phyloP scores from a whole-genome alignment of 2,329 filamentous ascomycete genomes.

The Graphium sp. region DNA sequence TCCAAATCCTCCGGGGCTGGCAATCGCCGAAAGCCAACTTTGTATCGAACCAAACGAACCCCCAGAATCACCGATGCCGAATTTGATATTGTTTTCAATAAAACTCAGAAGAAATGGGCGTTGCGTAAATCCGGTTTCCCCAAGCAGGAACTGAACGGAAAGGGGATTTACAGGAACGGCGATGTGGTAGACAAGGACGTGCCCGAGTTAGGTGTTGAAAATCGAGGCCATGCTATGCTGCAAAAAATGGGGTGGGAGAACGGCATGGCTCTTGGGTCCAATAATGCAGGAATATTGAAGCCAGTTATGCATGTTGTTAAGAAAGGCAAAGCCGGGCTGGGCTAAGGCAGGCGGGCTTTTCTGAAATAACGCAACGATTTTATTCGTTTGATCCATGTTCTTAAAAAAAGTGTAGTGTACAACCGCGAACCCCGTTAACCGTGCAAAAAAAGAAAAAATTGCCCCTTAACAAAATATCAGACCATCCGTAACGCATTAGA shows the following conservation, averaged over 20 bases:
- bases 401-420: constrained; percentile 55
- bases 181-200: constrained; percentile 77
- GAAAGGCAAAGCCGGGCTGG: constrained; percentile 68
- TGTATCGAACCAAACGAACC: constrained; percentile 60
- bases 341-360: constrained; percentile 18
- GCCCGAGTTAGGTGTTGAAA: constrained; percentile 67
- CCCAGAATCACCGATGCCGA: constrained; percentile 37
- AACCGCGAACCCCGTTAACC: constrained; percentile 55
- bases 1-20: constrained; percentile 71
- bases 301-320: constrained; percentile 82
- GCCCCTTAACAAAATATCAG: constrained; percentile 45
- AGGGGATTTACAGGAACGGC: constrained; percentile 53
- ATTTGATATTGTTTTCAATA: too few relatives aligned
- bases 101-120: too few relatives aligned
- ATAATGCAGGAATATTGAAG: constrained; percentile 79
- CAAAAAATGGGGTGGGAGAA: constrained; percentile 96
- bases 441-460: constrained; percentile 42
- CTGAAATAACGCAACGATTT: constrained; percentile 17
- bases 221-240: constrained; percentile 72
- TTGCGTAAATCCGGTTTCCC: too few relatives aligned
- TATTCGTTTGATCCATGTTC: constrained; percentile 44
- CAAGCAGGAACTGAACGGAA: too few relatives aligned
- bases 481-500: constrained; percentile 64
- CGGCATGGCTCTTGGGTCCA: constrained; percentile 70
- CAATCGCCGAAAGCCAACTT: constrained; percentile 54